Evolutionary conservation across 495 filamentous ascomycete species (phyloP).

Genomic region (Chaetomium tenue): DNA sequence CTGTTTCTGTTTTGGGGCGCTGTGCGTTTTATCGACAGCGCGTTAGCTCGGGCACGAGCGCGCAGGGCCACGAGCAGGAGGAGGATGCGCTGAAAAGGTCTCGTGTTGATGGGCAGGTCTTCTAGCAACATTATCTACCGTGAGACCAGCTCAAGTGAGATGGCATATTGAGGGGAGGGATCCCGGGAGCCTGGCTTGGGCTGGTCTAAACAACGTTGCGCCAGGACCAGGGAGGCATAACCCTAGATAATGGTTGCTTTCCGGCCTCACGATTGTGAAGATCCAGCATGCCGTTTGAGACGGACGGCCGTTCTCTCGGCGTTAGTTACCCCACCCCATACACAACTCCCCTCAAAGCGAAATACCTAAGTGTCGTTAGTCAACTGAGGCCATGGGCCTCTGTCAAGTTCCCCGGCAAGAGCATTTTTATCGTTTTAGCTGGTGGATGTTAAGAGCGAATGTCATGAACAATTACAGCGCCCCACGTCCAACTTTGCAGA

Average conservation of each 20-base stretch:
- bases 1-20: neutral
- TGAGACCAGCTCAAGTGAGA: neutral
- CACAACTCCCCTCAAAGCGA: neutral
- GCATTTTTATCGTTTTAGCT: neutral
- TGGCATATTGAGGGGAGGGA: neutral
- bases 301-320: too few relatives aligned
- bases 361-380: neutral
- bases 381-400: neutral
- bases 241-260: too few relatives aligned
- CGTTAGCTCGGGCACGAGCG: neutral
- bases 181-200: neutral
- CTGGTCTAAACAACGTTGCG: neutral
- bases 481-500: neutral
- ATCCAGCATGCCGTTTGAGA: too few relatives aligned
- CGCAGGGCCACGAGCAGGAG: neutral
- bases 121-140: constrained; percentile 4
- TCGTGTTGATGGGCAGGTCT: neutral
- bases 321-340: neutral
- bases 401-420: neutral
- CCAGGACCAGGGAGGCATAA: too few relatives aligned
- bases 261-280: too few relatives aligned
- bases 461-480: neutral
- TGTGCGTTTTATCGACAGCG: neutral
- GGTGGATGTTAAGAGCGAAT: neutral
- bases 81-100: neutral